Conservation (phyloP, 2,329 filamentous ascomycete species). For the Metarhizium humberi region DNA sequence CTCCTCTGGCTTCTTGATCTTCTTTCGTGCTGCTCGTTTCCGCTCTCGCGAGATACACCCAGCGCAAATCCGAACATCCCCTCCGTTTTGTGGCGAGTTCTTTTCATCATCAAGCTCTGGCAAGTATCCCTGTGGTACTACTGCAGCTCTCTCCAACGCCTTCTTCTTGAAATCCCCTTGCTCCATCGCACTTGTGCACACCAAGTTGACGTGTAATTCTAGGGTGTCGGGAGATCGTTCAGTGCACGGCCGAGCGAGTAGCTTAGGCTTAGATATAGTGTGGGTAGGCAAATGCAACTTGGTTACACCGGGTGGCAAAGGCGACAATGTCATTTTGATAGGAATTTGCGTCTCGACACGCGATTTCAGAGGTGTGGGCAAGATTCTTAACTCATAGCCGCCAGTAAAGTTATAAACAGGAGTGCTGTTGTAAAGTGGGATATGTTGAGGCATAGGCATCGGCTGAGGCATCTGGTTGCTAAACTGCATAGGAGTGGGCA, state of each 20-base stretch:
- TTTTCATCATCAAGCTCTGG: slow-evolving; percentile 46
- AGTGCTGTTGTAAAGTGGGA: slow-evolving; percentile 15
- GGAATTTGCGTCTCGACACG: slow-evolving; percentile 95
- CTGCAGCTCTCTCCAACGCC: slow-evolving; percentile 51
- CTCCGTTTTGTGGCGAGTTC: slow-evolving; percentile 72
- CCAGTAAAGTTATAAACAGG: slow-evolving; percentile 21
- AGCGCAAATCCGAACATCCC: slow-evolving; percentile 83
- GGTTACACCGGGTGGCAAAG: slow-evolving; percentile 65
- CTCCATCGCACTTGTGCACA: slow-evolving; percentile 88
- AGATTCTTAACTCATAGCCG: slow-evolving; percentile 44
- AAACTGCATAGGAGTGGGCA: slow-evolving; percentile 17
- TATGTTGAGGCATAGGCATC: slow-evolving; percentile 22
- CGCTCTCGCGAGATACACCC: slow-evolving; percentile 89
- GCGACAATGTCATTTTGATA: slow-evolving; percentile 69
- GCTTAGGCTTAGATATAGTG: slow-evolving; percentile 90
- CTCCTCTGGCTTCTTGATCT: slow-evolving; percentile 86
- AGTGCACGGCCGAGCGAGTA: slow-evolving; percentile 64
- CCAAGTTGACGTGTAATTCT: slow-evolving; percentile 71
- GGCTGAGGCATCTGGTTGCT: slow-evolving; percentile 16
- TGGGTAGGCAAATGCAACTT: slow-evolving; percentile 80
- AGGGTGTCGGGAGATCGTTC: slow-evolving; percentile 62
- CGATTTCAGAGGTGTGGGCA: slow-evolving; percentile 68
- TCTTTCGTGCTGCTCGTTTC: slow-evolving; percentile 86
- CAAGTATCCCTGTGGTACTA: slow-evolving; percentile 27
- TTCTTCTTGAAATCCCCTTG: slow-evolving; percentile 55